Base-by-base conservation (phyloP, 164 flowering plant species). In the Tetrastigma voinierianum region DNA sequence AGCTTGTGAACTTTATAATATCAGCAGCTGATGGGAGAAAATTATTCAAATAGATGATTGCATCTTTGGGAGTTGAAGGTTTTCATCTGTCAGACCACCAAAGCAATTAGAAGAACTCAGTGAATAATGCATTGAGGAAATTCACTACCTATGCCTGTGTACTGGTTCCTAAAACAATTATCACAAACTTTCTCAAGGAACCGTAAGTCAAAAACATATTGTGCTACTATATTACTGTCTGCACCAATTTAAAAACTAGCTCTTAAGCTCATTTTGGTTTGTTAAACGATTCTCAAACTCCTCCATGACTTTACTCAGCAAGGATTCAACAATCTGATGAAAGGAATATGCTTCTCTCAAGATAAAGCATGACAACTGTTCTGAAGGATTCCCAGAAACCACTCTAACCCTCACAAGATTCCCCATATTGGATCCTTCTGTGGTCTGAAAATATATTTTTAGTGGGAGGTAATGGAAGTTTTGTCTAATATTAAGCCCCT, bases 291-390 rank as follows among this genome's bases (percentile, higher is more conserved):
- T 84, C 68, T 88, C 93, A 71, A 89, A 87, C 82, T 96, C 98
- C 72, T 84, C 96, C 84, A 85, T 80, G 43, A 96, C 82, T 79
- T 87, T 93, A 57, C 69, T 74, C 13, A 96, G 80, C 87, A 93
- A 69, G 60, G 87, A 81, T 74, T 90, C 97, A 67, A 96, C 90
- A 75, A 91, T 70, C 99, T 96, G 86, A 52, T 51, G 67, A 8
- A 48, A 74, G 65, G 11, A 1, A 51, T 20, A 11, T 60, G n/a
- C 18, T 51, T 10, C 21, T 61, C 51, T 59, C 59, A 64, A 51
- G 6, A 25, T 48, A 18, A 18, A 44, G 7, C 23, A 20, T 12
- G n/a, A n/a, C n/a, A n/a, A n/a, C n/a, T n/a, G n/a, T n/a, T n/a
- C n/a, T 9, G 24, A 63, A 20, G 32, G 15, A 54, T 14, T 21